Percentiles rank a stretch among this genome's conserved stretches.
phyloP scores from a whole-genome alignment of 1,284 basidiomycete species.

The Cryptococcus amylolentus region DNA sequence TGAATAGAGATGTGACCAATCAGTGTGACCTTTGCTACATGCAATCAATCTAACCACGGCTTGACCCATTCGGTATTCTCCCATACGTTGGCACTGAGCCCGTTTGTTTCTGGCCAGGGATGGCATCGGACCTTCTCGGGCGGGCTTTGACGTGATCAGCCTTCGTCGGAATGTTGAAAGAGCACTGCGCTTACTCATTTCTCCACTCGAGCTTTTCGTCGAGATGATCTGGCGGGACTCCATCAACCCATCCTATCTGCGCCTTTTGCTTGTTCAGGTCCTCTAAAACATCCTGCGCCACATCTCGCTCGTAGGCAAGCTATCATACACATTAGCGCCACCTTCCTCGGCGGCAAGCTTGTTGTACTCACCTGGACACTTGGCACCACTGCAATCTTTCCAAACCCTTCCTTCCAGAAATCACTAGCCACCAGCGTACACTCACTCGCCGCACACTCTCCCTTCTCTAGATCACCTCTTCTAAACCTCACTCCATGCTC shows the following conservation, averaged over 20 bases:
- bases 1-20: too few species aligned
- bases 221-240: conserved; percentile 29
- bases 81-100: conserved; percentile 49
- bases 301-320: conserved; percentile 45
- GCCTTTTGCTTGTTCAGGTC: conserved; percentile 24
- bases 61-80: conserved; percentile 42
- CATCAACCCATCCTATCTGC: conserved; percentile 37
- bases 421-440: conserved; percentile 44
- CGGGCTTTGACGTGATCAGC: conserved; percentile 27
- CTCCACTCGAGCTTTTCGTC: conserved; percentile 25
- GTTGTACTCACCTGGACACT: conserved; percentile 38
- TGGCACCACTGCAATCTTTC: conserved; percentile 46
- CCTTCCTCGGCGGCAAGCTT: background rate
- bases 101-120: conserved; percentile 49
- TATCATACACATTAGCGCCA: conserved; percentile 6
- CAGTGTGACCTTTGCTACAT: background rate
- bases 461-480: conserved; percentile 22
- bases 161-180: background rate
- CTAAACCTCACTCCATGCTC: conserved; percentile 43
- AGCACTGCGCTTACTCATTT: conserved; percentile 20
- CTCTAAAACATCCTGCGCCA: conserved; percentile 30
- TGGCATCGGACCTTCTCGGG: conserved; percentile 47
- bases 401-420: conserved; percentile 44
- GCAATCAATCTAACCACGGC: conserved; percentile 25
- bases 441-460: conserved; percentile 48